Evolutionary conservation across 331 rosid species (phyloP).

Genomic region (Stylosanthes scabra): DNA sequence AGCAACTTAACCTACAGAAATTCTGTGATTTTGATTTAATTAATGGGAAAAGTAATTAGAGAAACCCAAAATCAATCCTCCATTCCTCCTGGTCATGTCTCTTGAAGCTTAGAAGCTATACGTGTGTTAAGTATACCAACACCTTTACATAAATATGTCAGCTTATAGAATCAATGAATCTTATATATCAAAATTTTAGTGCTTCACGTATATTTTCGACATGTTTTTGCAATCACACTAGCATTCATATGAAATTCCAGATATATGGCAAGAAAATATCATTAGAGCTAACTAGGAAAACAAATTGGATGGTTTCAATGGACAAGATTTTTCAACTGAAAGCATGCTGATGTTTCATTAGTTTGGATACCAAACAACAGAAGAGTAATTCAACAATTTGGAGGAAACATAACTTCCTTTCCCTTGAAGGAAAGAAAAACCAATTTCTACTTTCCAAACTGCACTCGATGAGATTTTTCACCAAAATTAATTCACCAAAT

Average conservation of each 20-base stretch:
- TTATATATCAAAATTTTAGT: slow-evolving; percentile 25
- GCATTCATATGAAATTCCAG: slow-evolving; percentile 12
- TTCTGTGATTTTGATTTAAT: too few relatives aligned
- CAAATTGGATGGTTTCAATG: not conserved
- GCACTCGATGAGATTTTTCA: slow-evolving; percentile 20
- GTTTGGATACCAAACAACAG: slow-evolving; percentile 24
- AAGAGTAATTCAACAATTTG: slow-evolving; percentile 36
- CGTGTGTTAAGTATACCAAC: slow-evolving; percentile 30
- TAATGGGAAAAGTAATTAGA: too few relatives aligned
- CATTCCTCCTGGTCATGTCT: not conserved
- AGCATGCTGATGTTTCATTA: slow-evolving; percentile 18
- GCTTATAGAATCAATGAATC: slow-evolving; percentile 8
- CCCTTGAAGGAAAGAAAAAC: slow-evolving; percentile 32
- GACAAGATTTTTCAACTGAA: slow-evolving; percentile 26
- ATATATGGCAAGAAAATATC: slow-evolving; percentile 25
- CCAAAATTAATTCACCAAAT: slow-evolving; percentile 33
- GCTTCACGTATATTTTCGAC: slow-evolving; percentile 15
- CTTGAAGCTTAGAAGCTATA: not conserved
- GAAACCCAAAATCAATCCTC: slow-evolving; percentile 1
- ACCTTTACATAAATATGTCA: slow-evolving; percentile 18
- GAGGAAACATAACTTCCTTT: slow-evolving; percentile 39
- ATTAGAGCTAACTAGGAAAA: slow-evolving; percentile 22
- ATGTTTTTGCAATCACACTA: slow-evolving; percentile 18
- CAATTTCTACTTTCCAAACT: slow-evolving; percentile 16
- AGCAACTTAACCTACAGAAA: too few relatives aligned